These are phyloP conservation scores for Endoconidiophora laricicola DNA, from an alignment of 2,329 filamentous ascomycete genomes.

Conservation along the genomic window DNA sequence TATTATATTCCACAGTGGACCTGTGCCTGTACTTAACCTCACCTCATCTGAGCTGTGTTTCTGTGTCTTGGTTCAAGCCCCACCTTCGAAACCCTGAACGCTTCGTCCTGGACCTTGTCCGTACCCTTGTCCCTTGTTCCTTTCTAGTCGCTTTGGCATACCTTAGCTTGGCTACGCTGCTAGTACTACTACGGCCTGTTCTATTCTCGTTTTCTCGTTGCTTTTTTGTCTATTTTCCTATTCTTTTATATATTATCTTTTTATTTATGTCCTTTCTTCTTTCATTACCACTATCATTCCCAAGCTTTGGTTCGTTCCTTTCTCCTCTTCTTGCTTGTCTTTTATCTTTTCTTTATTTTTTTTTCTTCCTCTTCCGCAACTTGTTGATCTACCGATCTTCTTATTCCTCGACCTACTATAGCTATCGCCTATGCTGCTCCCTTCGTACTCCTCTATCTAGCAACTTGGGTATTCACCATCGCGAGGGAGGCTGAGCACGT, in stretches of 20 bases:
- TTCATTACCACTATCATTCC: background rate
- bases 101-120: background rate
- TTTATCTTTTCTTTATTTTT: constrained; percentile 7
- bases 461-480: no score
- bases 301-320: constrained; percentile 3
- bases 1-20: no score
- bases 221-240: background rate
- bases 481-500: no score
- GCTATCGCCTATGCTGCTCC: background rate
- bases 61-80: background rate
- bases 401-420: background rate
- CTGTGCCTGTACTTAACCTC: no score
- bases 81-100: background rate
- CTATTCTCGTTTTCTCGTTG: background rate
- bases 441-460: background rate
- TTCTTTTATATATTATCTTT: background rate
- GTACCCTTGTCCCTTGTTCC: background rate
- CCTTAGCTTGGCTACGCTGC: background rate
- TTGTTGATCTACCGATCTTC: background rate
- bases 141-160: background rate
- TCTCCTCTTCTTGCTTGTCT: background rate
- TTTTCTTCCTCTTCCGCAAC: background rate
- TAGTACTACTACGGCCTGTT: background rate
- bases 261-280: background rate
- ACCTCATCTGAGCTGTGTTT: no score